These are phyloP conservation scores for Zelopaecilomyces penicillatus DNA, from an alignment of 2,329 filamentous ascomycete genomes.

Conservation along the genomic window DNA sequence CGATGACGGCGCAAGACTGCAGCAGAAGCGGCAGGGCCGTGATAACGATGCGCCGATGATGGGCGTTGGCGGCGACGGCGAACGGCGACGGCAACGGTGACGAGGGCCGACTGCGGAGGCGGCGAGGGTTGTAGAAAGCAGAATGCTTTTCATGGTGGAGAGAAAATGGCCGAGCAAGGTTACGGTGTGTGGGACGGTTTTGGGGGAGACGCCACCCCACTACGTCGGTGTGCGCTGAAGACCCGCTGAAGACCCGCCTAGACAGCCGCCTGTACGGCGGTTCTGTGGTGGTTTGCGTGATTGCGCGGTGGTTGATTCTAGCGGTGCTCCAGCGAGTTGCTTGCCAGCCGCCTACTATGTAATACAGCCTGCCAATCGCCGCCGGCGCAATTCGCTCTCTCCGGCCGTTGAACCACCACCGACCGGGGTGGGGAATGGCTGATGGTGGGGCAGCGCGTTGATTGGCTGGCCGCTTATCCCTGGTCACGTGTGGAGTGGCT, in stretches of 20 bases:
- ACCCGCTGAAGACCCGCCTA: too few species aligned
- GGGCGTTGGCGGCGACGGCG: neutral
- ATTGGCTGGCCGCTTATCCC: neutral
- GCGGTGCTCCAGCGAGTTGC: too few species aligned
- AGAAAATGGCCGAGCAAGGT: slow-evolving; percentile 1
- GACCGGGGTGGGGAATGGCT: neutral
- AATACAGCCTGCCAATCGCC: slow-evolving; percentile 1
- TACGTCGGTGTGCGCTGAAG: too few species aligned
- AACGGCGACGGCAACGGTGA: slow-evolving; percentile 11
- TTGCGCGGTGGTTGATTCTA: too few species aligned
- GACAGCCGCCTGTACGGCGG: too few species aligned
- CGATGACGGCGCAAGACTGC: slow-evolving; percentile 6
- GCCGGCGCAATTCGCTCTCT: neutral
- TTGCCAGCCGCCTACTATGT: neutral
- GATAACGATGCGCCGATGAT: neutral
- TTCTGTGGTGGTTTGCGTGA: too few species aligned
- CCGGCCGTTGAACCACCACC: slow-evolving; percentile 2
- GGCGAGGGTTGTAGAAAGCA: slow-evolving; percentile 1
- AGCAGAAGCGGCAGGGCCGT: slow-evolving; percentile 3
- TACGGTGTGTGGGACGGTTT: too few species aligned
- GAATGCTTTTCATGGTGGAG: slow-evolving; percentile 7
- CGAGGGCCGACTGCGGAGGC: slow-evolving; percentile 25
- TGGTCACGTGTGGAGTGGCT: slow-evolving; percentile 4
- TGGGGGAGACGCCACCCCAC: too few species aligned
- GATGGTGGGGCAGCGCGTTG: slow-evolving; percentile 2